Evolutionary conservation across 306 rosid genomes (phyloP).

Genomic region (Lathyrus oleraceus): DNA sequence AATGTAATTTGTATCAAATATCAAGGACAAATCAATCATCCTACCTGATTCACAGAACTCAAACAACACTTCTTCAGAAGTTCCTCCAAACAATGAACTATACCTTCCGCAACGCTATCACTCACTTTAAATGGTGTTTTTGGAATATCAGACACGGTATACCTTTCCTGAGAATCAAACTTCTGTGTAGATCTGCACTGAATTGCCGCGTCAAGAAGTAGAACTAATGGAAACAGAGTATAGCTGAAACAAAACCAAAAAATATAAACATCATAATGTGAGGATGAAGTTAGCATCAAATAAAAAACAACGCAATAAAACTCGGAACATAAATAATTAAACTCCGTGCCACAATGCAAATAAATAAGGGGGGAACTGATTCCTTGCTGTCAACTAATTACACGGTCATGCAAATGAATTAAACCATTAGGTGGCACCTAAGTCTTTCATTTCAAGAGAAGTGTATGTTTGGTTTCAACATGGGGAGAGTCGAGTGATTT

Average conservation of each 20-base stretch:
- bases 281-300: conserved; percentile 4
- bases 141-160: conserved; percentile 25
- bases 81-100: conserved; percentile 78
- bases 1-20: conserved; percentile 17
- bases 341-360: background rate
- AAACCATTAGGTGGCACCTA: background rate
- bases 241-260: conserved; percentile 52
- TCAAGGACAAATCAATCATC: conserved; percentile 36
- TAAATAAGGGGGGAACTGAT: background rate
- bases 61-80: conserved; percentile 76
- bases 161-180: conserved; percentile 55
- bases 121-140: conserved; percentile 53
- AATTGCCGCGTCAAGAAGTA: conserved; percentile 76
- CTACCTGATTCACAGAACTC: conserved; percentile 87
- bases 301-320: background rate
- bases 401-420: background rate
- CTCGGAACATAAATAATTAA: background rate
- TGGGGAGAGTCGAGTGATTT: background rate
- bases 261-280: background rate
- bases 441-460: background rate
- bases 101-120: conserved; percentile 85
- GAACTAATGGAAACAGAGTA: conserved; percentile 76
- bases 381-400: background rate
- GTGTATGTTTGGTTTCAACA: background rate
- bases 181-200: conserved; percentile 64